A percentile compares a stretch with the other conserved stretches of the same genome.
Conservation (phyloP, 129 eudicot species). For the Flaveria robusta region DNA sequence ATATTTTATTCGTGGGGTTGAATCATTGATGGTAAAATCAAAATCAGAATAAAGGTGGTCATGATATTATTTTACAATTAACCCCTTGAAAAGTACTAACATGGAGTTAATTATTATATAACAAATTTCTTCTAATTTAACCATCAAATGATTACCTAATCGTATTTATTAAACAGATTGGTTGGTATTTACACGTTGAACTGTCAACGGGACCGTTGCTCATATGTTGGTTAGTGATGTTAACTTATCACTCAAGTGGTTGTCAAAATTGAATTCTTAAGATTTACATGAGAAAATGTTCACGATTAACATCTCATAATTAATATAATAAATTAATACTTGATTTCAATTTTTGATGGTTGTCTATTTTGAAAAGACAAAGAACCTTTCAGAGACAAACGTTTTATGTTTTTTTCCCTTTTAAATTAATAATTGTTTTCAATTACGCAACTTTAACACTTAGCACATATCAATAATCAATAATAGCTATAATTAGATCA, state of each 20-base stretch:
- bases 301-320: background rate
- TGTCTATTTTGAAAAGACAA: background rate
- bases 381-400: background rate
- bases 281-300: conserved; percentile 9
- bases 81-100: background rate
- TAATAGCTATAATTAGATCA: background rate
- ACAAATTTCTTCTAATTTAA: background rate
- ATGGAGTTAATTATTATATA: background rate
- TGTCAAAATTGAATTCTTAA: conserved; percentile 11
- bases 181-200: background rate
- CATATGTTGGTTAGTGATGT: conserved; percentile 13
- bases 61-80: background rate
- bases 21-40: background rate
- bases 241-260: background rate
- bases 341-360: background rate
- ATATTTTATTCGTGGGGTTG: too few relatives aligned
- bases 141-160: background rate
- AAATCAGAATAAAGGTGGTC: background rate
- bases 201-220: background rate
- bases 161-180: background rate
- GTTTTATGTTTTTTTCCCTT: background rate
- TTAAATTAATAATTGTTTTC: background rate
- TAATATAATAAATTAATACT: background rate
- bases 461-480: background rate
- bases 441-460: background rate